Percentiles rank a stretch among this genome's conserved stretches.
phyloP scores from a whole-genome alignment of 75 land plant genomes.

The Picea sitchensis region DNA sequence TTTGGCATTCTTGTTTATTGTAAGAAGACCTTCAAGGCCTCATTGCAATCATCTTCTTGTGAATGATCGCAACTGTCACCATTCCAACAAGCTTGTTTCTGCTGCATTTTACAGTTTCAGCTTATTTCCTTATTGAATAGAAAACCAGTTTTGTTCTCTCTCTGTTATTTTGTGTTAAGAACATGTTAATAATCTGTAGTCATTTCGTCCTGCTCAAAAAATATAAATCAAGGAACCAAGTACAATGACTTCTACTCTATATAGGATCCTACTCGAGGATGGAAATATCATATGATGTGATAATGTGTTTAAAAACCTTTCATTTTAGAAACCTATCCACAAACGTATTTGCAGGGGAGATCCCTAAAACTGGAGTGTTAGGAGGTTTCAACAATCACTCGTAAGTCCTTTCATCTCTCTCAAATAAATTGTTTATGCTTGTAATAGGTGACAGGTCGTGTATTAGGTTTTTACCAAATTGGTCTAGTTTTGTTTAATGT shows the following conservation, averaged over 20 bases:
- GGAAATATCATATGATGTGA: not conserved
- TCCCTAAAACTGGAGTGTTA: constrained; percentile 67
- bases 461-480: not conserved
- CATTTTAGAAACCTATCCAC: constrained; percentile 68
- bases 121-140: too few relatives aligned
- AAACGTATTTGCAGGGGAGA: constrained; percentile 80
- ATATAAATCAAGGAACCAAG: not conserved
- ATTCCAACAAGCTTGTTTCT: too few relatives aligned
- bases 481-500: not conserved
- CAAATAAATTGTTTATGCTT: not conserved
- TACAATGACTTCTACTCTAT: not conserved
- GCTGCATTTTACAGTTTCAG: too few relatives aligned
- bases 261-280: not conserved
- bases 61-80: too few relatives aligned
- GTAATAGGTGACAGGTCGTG: too few relatives aligned
- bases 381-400: constrained; percentile 55
- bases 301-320: not conserved
- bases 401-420: constrained; percentile 38
- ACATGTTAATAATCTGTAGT: too few relatives aligned
- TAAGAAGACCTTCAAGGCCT: too few relatives aligned
- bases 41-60: too few relatives aligned
- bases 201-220: too few relatives aligned
- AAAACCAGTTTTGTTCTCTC: too few relatives aligned
- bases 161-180: too few relatives aligned
- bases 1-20: too few relatives aligned